Evolutionary conservation across 352 stramenopile genomes (phyloP), one percentile per base, ranked within the genome.

Genomic region (Blastocystis sp.): DNA sequence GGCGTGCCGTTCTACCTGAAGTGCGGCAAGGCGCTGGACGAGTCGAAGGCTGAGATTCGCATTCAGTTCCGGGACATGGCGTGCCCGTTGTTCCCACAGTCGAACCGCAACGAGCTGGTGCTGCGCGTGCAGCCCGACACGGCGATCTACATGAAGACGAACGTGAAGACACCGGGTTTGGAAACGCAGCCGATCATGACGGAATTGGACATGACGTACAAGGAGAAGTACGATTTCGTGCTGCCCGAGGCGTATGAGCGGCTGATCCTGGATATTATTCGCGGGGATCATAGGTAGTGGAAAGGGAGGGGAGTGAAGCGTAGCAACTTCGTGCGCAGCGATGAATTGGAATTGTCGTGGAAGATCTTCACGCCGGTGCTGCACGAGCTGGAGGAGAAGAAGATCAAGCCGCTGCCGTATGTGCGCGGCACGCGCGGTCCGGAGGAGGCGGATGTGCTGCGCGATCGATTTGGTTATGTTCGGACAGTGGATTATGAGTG

Each of bases 1-100:
- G 96, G 96, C 56, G 97, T 99, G 28, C 97, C 96, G 34, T 98
- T 99, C 91, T 98, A 99, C 86, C 94, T 99, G 91, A 98, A 98
- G 91, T 96, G 95, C 14, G 97, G 96, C 52, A 99, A 99, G 91
- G 96, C 95, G 2, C 90, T 99, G 67, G 94, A 98, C 90, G 95
- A 99, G 91, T 93, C 94, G 76, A 97, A 98, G 90, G 96, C 94
- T 28, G 96, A 98, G 91, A 95, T 98, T 71, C 93, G 95, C 41
- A 94, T 99, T 69, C 95, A 98, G 90, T 98, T 99, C 90, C 96
- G 96, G 88, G 91, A 94, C 60, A 94, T 95, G 34, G 93, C 94
- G 45, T 95, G 93, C 56, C 92, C 92, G 14, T 89, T 92, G 76
- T 92, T 86, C 80, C 90, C 93, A 43, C 91, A 95, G 53, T 94